Evolutionary conservation across 179 eudicot genomes (phyloP), one percentile per base, ranked within the genome.

Genomic region (Beta lomatogona): DNA sequence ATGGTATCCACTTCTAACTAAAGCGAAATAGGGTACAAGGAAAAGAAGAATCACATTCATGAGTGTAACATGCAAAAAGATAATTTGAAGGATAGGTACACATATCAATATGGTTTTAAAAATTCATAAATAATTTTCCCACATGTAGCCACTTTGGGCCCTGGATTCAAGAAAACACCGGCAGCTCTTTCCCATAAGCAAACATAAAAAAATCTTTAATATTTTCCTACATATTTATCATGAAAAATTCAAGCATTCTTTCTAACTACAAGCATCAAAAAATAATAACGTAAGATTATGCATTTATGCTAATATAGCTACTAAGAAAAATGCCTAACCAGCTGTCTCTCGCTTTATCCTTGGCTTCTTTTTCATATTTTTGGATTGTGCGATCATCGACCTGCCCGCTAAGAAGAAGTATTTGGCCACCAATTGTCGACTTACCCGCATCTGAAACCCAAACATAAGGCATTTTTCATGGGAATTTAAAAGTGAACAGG

Each of bases 341-440:
- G 84, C 99, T 96, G 86, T 96, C 98, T 86, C 99, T 86, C 59
- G 89, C 91, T 84, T 96, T 96, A 60, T 96, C 99, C 86, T 91
- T 96, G 5, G 99, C 99, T 89, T 96, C 99, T 87, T 89, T 96
- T 79, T 96, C 97, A 64, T 96, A 96, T 82, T 94, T 96, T 68
- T 96, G 97, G 82, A 96, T 96, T 4, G 98, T 96, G 6, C 97
- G 93, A 7, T 94, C 97, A 86, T 96, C 99, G 81, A 96, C 98
- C 81, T 93, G 98, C 18, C 98, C 99, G 78, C 98, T 94, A n/a
- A 96, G 96, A 77, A 89, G 90, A 70, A 96, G 94, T 79, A 91
- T 94, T 83, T 94, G 99, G 44, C 99, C 99, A 66, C 96, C 97
- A 71, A 82, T 91, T 13, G 99, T 96, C 28, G 99, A 96, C 86